Evolutionary conservation across 306 rosid genomes (phyloP), one percentile per base, ranked within the genome.

Genomic region (Lathyrus oleraceus): DNA sequence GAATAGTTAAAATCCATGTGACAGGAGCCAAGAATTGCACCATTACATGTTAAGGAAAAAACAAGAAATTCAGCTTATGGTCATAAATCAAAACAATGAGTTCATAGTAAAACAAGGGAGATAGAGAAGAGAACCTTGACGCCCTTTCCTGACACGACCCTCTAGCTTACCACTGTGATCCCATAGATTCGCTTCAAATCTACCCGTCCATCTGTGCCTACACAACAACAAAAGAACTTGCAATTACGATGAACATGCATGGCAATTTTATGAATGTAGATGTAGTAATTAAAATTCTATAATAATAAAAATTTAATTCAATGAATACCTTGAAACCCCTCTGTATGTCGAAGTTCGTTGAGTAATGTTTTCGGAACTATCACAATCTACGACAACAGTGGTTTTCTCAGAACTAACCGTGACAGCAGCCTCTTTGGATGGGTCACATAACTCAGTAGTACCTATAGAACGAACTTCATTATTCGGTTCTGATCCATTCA

Each of bases 101-200:
- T 4, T 61, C 8, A 61, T 9, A 60, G 27, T 19, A 60, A 47
- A 10, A 56, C 9, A 11, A 56, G 25, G 5, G 4, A 14, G 58
- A 27, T 11, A 19, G 40, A 45, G 59, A 21, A 15, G 4, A 19
- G 5, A 16, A 93, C 98, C 97, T 93, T 93, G 98, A 72, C 98
- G 96, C 47, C 98, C 97, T 79, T 93, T 93, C 69, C 94, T 82
- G 25, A 83, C 94, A 72, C 85, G 92, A 19, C 98, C 97, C 85
- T 93, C 96, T 47, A 89, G 78, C 67, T 90, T 85, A 81, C 92
- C 81, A 91, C 90, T 93, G 84, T 93, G 88, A 77, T 93, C 98
- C 98, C 98, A 93, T 1, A 93, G 92, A 85, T 93, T 97, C 81
- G 98, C 98, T 85, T 93, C 98, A 61, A 88, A 93, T 87, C 97